Evolutionary conservation across 768 basidiomycete species (phyloP), one percentile per base, ranked within the genome.

Genomic region (Podaxis mareebaensis): DNA sequence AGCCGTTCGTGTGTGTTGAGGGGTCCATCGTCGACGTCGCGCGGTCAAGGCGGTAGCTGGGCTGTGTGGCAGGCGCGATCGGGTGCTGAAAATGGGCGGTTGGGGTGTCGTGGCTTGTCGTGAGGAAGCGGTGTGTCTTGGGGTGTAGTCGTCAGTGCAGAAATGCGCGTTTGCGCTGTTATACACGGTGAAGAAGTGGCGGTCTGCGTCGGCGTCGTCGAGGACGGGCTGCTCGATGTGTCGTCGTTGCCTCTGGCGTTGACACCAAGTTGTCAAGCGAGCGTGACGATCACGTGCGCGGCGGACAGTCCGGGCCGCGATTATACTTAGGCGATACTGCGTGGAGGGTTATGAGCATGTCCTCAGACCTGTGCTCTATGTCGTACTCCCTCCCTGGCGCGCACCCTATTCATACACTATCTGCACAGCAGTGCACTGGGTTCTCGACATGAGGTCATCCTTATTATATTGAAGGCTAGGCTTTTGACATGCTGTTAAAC

Each of bases 1-100:
- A 56, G 22, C 68, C 68, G 58, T 72, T 73, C 17, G 69, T 64
- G 20, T 71, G 58, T 33, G 70, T 65, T 52, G 64, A n/a, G 7
- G 58, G 22, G 51, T 74, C 73, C 71, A 72, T 71, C 46, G 28
- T 38, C 17, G 38, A 11, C 5, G 22, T n/a, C 11, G 58, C 20
- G 24, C 4, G 13, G 13, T 13, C 13, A 26, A 28, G 26, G 22
- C 15, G 28, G 58, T 33, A 40, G n/a, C 58, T 46, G 30, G 52
- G 24, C 36, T 40, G 24, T 17, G n/a, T 20, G 17, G 36, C 33
- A 28, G 38, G 13, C 7, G 15, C 33, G 33, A 10, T 10, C 33
- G 8, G 8, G 8, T 53, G 52, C 52, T 53, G 52, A 15, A 55
- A 39, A 39, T 20, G 54, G 54, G 33, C 24, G 24, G 38, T 15